Conservation (phyloP, 2,329 filamentous ascomycete species). For the Exophiala sideris region DNA sequence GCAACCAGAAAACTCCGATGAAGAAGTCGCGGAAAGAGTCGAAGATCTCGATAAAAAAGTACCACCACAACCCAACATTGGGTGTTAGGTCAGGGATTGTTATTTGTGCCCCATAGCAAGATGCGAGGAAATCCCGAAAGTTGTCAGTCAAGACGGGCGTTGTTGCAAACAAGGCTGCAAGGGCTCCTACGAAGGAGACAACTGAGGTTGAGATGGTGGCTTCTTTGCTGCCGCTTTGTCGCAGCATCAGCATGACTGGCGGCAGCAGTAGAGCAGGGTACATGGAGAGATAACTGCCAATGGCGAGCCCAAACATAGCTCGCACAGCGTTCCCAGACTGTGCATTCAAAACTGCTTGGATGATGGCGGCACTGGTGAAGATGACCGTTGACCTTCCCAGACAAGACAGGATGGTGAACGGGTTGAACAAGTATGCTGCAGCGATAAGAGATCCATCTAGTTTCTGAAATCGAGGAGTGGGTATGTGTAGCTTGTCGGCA, state of each 20-base stretch:
- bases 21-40: constrained; percentile 97
- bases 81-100: constrained; percentile 88
- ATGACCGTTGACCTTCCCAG: constrained; percentile 83
- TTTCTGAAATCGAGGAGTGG: constrained; percentile 24
- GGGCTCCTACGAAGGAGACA: constrained; percentile 23
- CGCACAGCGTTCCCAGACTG: constrained; percentile 69
- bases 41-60: constrained; percentile 99
- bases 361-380: constrained; percentile 83
- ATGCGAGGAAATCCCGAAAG: constrained; percentile 82
- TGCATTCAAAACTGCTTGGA: constrained; percentile 78
- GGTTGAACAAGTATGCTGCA: constrained; percentile 82
- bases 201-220: constrained; percentile 28
- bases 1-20: constrained; percentile 95
- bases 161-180: constrained; percentile 18
- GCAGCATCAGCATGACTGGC: constrained; percentile 65
- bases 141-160: constrained; percentile 58
- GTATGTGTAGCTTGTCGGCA: constrained; percentile 43
- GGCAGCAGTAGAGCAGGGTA: constrained; percentile 85
- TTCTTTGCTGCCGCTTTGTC: constrained; percentile 29
- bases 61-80: constrained; percentile 98
- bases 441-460: constrained; percentile 22
- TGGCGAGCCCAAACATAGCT: constrained; percentile 77
- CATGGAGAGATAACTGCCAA: constrained; percentile 87
- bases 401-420: constrained; percentile 87
- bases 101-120: constrained; percentile 90